Evolutionary conservation across 345 rosid genomes (phyloP).

Genomic region (Arabidopsis suecica): DNA sequence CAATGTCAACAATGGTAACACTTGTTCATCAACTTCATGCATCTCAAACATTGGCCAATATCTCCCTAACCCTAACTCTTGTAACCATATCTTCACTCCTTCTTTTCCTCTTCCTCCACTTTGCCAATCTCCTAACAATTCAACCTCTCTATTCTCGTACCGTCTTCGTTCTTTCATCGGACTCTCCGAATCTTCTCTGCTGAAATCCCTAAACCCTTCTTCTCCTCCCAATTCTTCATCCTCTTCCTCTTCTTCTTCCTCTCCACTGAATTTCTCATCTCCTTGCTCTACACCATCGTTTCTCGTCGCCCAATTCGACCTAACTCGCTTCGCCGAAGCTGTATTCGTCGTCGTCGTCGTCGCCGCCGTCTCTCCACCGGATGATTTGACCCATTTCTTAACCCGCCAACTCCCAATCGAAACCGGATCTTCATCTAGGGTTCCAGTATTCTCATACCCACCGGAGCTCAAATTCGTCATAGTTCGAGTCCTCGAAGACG

Average conservation of each 20-base stretch:
- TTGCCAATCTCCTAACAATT: conserved; percentile 54
- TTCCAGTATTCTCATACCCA: conserved; percentile 53
- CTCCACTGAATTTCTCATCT: conserved; percentile 61
- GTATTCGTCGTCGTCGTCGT: background rate
- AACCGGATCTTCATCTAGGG: conserved; percentile 65
- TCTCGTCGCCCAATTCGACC: conserved; percentile 73
- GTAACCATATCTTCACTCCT: conserved; percentile 37
- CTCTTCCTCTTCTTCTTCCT: conserved; percentile 56
- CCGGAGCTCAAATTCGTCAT: conserved; percentile 57
- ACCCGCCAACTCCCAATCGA: conserved; percentile 77
- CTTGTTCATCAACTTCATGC: conserved; percentile 89
- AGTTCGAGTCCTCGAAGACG: conserved; percentile 60
- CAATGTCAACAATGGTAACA: conserved; percentile 77
- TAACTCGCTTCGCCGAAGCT: conserved; percentile 52
- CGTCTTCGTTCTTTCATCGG: conserved; percentile 59
- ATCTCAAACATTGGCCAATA: conserved; percentile 83
- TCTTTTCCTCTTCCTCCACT: conserved; percentile 50
- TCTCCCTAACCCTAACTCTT: conserved; percentile 66
- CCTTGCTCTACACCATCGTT: conserved; percentile 52
- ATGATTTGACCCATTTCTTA: conserved; percentile 43
- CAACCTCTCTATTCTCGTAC: conserved; percentile 29
- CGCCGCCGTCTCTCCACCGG: conserved; percentile 21
- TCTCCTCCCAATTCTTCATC: conserved; percentile 66
- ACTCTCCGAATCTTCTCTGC: conserved; percentile 69
- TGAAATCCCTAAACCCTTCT: conserved; percentile 58